A percentile compares a stretch with the other conserved stretches of the same genome.
phyloP scores from a whole-genome alignment of 306 rosid genomes.

The Alnus rubra region DNA sequence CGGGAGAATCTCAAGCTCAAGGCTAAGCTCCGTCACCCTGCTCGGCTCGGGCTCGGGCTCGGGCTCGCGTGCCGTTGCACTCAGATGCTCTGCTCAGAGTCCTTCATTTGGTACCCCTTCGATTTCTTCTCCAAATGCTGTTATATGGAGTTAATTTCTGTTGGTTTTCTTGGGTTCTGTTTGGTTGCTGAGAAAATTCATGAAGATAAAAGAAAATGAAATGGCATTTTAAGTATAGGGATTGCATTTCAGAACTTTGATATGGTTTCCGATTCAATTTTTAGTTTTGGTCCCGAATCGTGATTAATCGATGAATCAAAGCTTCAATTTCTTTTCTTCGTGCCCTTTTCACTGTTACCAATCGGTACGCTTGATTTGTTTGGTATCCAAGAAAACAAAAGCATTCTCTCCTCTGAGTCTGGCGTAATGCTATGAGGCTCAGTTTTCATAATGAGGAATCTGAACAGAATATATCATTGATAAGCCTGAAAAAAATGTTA shows the following conservation, averaged over 20 bases:
- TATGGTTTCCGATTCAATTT: not conserved
- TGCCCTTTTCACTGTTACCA: not conserved
- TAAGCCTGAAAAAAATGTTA: not conserved
- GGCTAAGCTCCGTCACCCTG: conserved; percentile 23
- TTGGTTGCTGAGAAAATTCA: not conserved
- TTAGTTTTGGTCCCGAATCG: not conserved
- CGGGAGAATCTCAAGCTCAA: conserved; percentile 23
- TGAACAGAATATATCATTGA: not conserved
- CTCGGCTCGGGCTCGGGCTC: conserved; percentile 20
- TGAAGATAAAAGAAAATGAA: not conserved
- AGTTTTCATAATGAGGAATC: not conserved
- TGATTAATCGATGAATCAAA: not conserved
- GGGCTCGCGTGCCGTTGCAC: conserved; percentile 27
- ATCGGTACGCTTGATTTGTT: not conserved
- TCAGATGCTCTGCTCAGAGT: conserved; percentile 51
- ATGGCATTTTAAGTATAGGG: not conserved
- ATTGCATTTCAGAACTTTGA: not conserved
- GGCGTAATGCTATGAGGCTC: not conserved
- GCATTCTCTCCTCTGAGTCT: not conserved
- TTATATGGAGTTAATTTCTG: not conserved
- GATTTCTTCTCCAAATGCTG: not conserved
- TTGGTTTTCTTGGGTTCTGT: conserved; percentile 15
- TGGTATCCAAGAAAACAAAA: not conserved
- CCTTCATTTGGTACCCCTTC: conserved; percentile 44
- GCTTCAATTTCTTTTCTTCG: not conserved